These are phyloP conservation scores for Aspergillus ostianus DNA, from an alignment of 495 filamentous ascomycete species.

Conservation along the genomic window DNA sequence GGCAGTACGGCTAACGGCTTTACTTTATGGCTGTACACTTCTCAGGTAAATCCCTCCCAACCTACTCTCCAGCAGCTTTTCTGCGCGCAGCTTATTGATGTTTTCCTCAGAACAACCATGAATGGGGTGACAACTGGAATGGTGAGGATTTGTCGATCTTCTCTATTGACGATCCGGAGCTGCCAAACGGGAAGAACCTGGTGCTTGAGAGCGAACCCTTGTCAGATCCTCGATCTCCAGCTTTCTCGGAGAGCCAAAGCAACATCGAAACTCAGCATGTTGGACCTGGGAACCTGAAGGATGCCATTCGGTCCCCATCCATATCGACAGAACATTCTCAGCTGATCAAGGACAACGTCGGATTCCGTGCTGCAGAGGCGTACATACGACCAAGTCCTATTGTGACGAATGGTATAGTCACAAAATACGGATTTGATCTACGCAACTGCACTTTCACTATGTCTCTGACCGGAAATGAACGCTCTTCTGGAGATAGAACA, in stretches of 20 bases:
- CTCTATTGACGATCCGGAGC: slow-evolving; percentile 73
- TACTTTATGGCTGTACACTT: slow-evolving; percentile 84
- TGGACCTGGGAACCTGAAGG: slow-evolving; percentile 69
- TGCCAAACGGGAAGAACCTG: slow-evolving; percentile 44
- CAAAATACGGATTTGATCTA: slow-evolving; percentile 74
- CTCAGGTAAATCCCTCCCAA: slow-evolving; percentile 47
- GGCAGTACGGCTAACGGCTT: slow-evolving; percentile 77
- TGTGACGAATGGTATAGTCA: slow-evolving; percentile 64
- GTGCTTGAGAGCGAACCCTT: slow-evolving; percentile 24
- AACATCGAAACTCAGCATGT: slow-evolving; percentile 56
- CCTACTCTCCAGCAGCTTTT: neutral
- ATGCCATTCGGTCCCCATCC: slow-evolving; percentile 66
- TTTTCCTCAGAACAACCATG: slow-evolving; percentile 68
- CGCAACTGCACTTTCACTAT: slow-evolving; percentile 71
- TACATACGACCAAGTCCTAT: slow-evolving; percentile 86
- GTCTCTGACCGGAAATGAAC: slow-evolving; percentile 52
- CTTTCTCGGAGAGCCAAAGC: slow-evolving; percentile 56
- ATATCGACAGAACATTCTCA: slow-evolving; percentile 60
- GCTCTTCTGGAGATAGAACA: slow-evolving; percentile 48
- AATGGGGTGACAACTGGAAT: slow-evolving; percentile 95
- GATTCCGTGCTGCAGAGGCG: slow-evolving; percentile 87
- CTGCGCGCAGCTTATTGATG: slow-evolving; percentile 6
- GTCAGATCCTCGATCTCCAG: slow-evolving; percentile 52
- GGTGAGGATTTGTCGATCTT: slow-evolving; percentile 94
- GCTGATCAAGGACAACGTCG: slow-evolving; percentile 54